Evolutionary conservation across 371 early-diverging fungal genomes (phyloP).

Genomic region (Amoeboaphelidium protococcarum): DNA sequence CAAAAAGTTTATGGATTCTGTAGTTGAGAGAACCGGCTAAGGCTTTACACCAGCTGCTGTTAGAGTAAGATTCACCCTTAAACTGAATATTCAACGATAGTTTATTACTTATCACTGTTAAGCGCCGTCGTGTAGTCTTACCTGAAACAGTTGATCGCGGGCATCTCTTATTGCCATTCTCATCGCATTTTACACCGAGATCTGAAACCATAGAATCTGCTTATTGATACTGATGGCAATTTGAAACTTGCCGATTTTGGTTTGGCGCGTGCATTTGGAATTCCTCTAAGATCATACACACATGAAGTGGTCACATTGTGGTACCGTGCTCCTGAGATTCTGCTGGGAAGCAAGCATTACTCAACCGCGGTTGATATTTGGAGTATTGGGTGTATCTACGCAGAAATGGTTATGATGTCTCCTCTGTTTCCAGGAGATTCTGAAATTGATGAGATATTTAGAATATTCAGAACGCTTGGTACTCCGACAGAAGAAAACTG

Average conservation of each 20-base stretch:
- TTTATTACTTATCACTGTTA: not conserved
- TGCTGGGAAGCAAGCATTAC: slow-evolving; percentile 71
- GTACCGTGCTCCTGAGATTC: slow-evolving; percentile 93
- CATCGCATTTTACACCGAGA: slow-evolving; percentile 73
- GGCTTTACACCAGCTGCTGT: slow-evolving; percentile 32
- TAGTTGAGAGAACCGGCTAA: slow-evolving; percentile 11
- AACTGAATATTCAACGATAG: not conserved
- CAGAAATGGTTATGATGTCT: slow-evolving; percentile 56
- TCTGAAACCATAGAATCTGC: slow-evolving; percentile 60
- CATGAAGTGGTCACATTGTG: slow-evolving; percentile 92
- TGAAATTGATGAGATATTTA: slow-evolving; percentile 40
- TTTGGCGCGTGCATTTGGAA: slow-evolving; percentile 58
- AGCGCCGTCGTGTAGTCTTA: slow-evolving; percentile 71
- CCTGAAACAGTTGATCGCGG: slow-evolving; percentile 55
- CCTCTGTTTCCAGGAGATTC: slow-evolving; percentile 62
- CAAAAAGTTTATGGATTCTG: slow-evolving; percentile 65
- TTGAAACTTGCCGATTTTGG: slow-evolving; percentile 91
- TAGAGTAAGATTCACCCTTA: slow-evolving; percentile 19
- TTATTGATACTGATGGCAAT: slow-evolving; percentile 63
- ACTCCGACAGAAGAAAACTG: slow-evolving; percentile 48
- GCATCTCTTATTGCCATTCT: slow-evolving; percentile 58
- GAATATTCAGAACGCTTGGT: slow-evolving; percentile 45
- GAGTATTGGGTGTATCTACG: slow-evolving; percentile 87
- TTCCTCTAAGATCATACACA: slow-evolving; percentile 71
- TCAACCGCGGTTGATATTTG: slow-evolving; percentile 88